Conservation (phyloP, 2,329 filamentous ascomycete species). For the Penicillium aurantiogriseum region DNA sequence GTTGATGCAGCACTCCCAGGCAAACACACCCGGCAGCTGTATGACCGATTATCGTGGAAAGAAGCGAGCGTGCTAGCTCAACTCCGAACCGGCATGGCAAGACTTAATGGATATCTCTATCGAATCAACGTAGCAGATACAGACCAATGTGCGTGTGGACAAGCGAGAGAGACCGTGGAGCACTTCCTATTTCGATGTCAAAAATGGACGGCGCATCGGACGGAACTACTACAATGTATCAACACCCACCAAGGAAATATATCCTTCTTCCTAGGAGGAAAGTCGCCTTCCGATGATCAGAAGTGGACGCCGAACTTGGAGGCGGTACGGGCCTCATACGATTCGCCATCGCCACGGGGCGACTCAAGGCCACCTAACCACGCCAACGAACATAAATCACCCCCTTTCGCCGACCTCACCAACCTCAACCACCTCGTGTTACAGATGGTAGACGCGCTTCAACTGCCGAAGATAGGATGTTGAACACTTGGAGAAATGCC, state of each 20-base stretch:
- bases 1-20: slow-evolving; percentile 11
- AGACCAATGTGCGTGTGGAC: neutral
- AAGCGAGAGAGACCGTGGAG: neutral
- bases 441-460: slow-evolving; percentile 32
- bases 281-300: slow-evolving; percentile 18
- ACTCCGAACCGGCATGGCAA: slow-evolving; percentile 30
- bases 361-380: slow-evolving; percentile 28
- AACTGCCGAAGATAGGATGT: slow-evolving; percentile 37
- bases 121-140: neutral
- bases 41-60: slow-evolving; percentile 25
- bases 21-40: slow-evolving; percentile 28
- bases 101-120: slow-evolving; percentile 25
- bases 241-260: slow-evolving; percentile 4
- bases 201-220: slow-evolving; percentile 1
- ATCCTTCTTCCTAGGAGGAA: slow-evolving; percentile 3
- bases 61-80: slow-evolving; percentile 32
- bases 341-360: slow-evolving; percentile 29
- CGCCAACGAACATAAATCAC: slow-evolving; percentile 11
- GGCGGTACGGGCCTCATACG: slow-evolving; percentile 29
- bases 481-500: slow-evolving; percentile 37
- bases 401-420: neutral
- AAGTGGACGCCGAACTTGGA: slow-evolving; percentile 31
- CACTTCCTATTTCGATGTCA: slow-evolving; percentile 5
- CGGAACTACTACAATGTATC: slow-evolving; percentile 4
- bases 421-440: slow-evolving; percentile 26